These are phyloP conservation scores for Lentinula sp. DNA, from an alignment of 768 basidiomycete genomes.

Conservation along the genomic window DNA sequence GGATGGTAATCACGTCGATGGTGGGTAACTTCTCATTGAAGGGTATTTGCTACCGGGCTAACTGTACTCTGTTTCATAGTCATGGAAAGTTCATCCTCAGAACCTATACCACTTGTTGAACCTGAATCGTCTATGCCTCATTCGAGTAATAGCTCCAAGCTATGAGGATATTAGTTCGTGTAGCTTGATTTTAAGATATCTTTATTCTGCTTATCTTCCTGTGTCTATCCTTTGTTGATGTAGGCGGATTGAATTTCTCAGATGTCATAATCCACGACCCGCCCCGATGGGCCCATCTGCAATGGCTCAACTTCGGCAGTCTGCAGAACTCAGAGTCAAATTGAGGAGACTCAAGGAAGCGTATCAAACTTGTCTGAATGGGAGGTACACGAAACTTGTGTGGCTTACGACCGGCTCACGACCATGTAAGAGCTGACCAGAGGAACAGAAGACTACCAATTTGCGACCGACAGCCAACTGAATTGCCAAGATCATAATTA, in stretches of 20 bases:
- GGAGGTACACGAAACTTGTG: too few species aligned
- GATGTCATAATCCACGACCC: neutral
- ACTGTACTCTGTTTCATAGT: neutral
- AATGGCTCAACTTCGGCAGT: too few species aligned
- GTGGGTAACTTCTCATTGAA: neutral
- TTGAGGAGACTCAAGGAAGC: too few species aligned
- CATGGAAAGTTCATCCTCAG: neutral
- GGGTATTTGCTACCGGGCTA: neutral
- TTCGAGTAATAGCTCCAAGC: neutral
- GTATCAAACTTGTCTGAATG: too few species aligned
- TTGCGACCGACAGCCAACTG: too few species aligned
- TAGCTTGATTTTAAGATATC: neutral
- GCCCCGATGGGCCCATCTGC: too few species aligned
- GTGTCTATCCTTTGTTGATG: neutral
- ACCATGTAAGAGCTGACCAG: too few species aligned
- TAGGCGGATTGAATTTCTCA: neutral
- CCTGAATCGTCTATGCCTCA: slow-evolving; percentile 1
- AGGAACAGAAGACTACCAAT: too few species aligned
- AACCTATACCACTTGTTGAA: neutral
- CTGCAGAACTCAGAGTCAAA: too few species aligned
- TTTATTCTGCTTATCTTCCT: neutral
- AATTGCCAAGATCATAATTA: too few species aligned
- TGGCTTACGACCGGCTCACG: too few species aligned
- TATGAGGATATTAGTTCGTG: neutral
- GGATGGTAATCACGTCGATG: neutral